Evolutionary conservation across 1,284 basidiomycete genomes (phyloP).

Genomic region (Heterobasidion annosum): DNA sequence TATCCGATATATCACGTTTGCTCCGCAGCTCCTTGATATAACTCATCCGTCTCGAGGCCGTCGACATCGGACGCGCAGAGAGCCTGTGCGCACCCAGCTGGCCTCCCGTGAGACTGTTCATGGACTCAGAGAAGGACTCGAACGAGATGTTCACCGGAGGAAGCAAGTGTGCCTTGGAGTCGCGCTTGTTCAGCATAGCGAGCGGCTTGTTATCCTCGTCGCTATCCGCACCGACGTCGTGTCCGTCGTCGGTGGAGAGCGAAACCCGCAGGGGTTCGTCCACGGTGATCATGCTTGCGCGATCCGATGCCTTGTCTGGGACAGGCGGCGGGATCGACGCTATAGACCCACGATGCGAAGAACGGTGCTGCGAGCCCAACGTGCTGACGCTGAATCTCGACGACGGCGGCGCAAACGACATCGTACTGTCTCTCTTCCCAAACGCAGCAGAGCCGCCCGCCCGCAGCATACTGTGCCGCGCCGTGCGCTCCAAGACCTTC

Average conservation of each 20-base stretch:
- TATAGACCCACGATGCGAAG: slow-evolving; percentile 40
- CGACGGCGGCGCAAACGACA: slow-evolving; percentile 26
- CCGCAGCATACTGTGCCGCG: slow-evolving; percentile 77
- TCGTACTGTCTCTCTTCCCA: slow-evolving; percentile 23
- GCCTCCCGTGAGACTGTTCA: slow-evolving; percentile 43
- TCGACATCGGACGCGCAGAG: slow-evolving; percentile 24
- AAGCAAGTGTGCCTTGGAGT: slow-evolving; percentile 48
- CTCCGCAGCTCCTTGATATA: slow-evolving; percentile 72
- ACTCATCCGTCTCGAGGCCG: slow-evolving; percentile 64
- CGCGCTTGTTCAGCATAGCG: slow-evolving; percentile 15
- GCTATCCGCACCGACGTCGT: slow-evolving; percentile 43
- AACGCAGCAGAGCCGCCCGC: slow-evolving; percentile 18
- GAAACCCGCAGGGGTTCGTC: slow-evolving; percentile 56
- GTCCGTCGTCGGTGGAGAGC: slow-evolving; percentile 61
- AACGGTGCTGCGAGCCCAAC: slow-evolving; percentile 38
- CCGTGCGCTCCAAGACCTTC: slow-evolving; percentile 78
- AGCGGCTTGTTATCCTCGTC: slow-evolving; percentile 32
- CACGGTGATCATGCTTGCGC: slow-evolving; percentile 12
- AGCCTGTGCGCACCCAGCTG: slow-evolving; percentile 13
- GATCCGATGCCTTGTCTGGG: slow-evolving; percentile 26
- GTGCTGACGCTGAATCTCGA: slow-evolving; percentile 68
- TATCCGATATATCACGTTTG: slow-evolving; percentile 79
- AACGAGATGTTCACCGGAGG: slow-evolving; percentile 77
- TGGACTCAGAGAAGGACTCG: slow-evolving; percentile 71
- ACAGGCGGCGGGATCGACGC: slow-evolving; percentile 29